phyloP scores from a whole-genome alignment of 345 rosid species.

The Salix purpurea region DNA sequence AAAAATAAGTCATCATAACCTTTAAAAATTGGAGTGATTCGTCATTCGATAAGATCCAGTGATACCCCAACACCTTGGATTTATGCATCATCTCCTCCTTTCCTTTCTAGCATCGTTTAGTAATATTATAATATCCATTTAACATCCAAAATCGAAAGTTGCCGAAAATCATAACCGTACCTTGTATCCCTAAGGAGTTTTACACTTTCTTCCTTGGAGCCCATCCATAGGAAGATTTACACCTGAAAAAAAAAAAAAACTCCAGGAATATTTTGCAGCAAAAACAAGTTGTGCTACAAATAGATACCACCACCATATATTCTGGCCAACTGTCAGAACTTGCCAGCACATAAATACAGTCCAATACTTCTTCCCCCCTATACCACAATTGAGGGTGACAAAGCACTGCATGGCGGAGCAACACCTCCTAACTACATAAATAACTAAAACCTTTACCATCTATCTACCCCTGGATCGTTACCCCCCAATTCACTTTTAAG shows the following conservation, averaged over 20 bases:
- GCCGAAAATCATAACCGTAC: not conserved
- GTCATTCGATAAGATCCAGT: not conserved
- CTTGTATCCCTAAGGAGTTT: not conserved
- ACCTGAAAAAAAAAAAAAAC: not conserved
- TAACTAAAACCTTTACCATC: conserved; percentile 5
- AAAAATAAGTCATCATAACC: not conserved
- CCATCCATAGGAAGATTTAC: not conserved
- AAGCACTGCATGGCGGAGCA: conserved; percentile 4
- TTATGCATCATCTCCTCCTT: not conserved
- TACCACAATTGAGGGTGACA: not conserved
- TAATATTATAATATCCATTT: not conserved
- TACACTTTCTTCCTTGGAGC: not conserved
- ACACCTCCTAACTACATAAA: conserved; percentile 15
- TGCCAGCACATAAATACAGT: conserved; percentile 16
- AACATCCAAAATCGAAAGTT: not conserved
- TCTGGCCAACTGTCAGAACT: conserved; percentile 9
- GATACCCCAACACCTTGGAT: not conserved
- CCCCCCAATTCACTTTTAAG: not conserved
- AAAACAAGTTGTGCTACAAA: not conserved
- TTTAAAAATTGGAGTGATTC: not conserved
- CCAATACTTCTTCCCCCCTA: not conserved
- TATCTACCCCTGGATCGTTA: not conserved
- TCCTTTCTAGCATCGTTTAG: not conserved
- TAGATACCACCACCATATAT: conserved; percentile 9
- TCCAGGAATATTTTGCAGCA: not conserved